phyloP scores from a whole-genome alignment of 2,329 filamentous ascomycete species.

The Colletotrichum cordylinicola region DNA sequence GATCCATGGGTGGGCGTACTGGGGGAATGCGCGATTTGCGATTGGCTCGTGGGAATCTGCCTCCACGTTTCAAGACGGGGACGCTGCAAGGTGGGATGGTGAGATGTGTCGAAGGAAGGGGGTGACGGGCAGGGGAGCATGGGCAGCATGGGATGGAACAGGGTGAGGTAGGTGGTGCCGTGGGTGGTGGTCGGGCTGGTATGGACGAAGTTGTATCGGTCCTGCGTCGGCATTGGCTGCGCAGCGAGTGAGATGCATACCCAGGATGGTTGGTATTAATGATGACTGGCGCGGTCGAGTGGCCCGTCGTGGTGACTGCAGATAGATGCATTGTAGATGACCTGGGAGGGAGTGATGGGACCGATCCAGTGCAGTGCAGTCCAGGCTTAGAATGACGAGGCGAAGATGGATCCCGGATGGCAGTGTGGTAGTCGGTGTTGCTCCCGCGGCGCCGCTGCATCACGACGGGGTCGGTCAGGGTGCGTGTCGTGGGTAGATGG shows the following conservation, averaged over 20 bases:
- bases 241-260: not conserved
- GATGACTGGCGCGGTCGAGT: not conserved
- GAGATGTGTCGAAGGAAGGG: slow-evolving; percentile 11
- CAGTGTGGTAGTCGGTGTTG: not conserved
- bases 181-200: not conserved
- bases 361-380: not conserved
- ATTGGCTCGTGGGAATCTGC: slow-evolving; percentile 11
- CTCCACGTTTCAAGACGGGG: slow-evolving; percentile 21
- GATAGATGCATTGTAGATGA: not conserved
- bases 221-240: not conserved
- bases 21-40: slow-evolving; percentile 3
- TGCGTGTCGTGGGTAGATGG: slow-evolving; percentile 4
- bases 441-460: not conserved
- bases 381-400: not conserved
- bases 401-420: not conserved
- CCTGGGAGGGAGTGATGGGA: not conserved
- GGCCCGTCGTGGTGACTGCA: not conserved
- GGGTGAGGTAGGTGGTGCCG: not conserved
- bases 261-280: not conserved
- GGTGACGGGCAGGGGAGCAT: not conserved
- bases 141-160: slow-evolving; percentile 12
- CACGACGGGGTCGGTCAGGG: not conserved
- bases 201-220: slow-evolving; percentile 4
- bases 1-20: not conserved
- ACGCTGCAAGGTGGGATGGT: slow-evolving; percentile 14